A percentile compares a stretch with the other conserved stretches of the same genome.
Evolutionary conservation across 2,329 filamentous ascomycete species (phyloP).

Genomic region (Cladobotryum mycophilum): DNA sequence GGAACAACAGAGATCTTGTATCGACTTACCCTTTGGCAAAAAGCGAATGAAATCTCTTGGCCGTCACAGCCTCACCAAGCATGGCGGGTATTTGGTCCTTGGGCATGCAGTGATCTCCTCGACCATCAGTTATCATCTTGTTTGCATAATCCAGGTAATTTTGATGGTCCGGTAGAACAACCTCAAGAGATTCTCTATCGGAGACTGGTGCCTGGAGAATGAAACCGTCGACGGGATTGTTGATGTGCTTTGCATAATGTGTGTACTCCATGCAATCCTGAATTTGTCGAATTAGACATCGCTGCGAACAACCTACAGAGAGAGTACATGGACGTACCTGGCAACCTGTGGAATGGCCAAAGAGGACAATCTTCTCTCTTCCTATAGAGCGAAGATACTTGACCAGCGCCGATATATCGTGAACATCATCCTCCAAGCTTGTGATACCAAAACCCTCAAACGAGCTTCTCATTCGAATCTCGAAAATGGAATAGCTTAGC

Average conservation of each 20-base stretch:
- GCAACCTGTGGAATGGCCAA: slow-evolving; percentile 55
- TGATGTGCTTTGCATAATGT: slow-evolving; percentile 33
- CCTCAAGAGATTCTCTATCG: slow-evolving; percentile 60
- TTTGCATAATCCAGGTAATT: slow-evolving; percentile 43
- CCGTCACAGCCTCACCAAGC: slow-evolving; percentile 43
- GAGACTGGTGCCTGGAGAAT: slow-evolving; percentile 77
- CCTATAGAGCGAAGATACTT: slow-evolving; percentile 47
- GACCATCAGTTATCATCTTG: slow-evolving; percentile 49
- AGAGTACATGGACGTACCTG: slow-evolving; percentile 35
- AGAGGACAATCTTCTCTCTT: slow-evolving; percentile 45
- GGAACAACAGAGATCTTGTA: background rate
- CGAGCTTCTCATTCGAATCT: slow-evolving; percentile 49
- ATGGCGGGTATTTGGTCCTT: slow-evolving; percentile 34
- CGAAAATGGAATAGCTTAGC: slow-evolving; percentile 48
- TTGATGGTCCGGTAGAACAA: slow-evolving; percentile 40
- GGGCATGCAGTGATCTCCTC: slow-evolving; percentile 49
- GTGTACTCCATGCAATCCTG: slow-evolving; percentile 54
- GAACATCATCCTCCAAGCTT: slow-evolving; percentile 46
- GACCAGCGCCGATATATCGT: slow-evolving; percentile 47
- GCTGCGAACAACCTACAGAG: too few relatives aligned
- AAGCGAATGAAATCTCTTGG: slow-evolving; percentile 47
- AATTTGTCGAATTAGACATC: background rate
- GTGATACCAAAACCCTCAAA: slow-evolving; percentile 47
- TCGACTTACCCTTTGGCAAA: slow-evolving; percentile 41
- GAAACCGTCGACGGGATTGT: slow-evolving; percentile 60